Percentiles rank a stretch among this genome's conserved stretches.
Evolutionary conservation across 192 early-diverging fungal genomes (phyloP).

Genomic region (Diversispora epigaea): DNA sequence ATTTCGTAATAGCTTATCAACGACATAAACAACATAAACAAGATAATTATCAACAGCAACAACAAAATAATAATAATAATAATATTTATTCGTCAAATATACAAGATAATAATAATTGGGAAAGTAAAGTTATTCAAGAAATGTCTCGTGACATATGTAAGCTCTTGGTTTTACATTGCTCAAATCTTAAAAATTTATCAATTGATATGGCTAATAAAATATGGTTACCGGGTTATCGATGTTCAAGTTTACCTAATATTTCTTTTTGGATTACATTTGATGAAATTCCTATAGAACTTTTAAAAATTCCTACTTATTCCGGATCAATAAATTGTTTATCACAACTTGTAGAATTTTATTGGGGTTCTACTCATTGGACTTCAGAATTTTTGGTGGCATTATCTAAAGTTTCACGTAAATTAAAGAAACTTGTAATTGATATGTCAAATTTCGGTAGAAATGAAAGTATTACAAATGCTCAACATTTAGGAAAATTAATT

Average conservation of each 20-base stretch:
- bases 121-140: not conserved
- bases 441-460: slow-evolving; percentile 17
- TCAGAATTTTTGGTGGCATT: not conserved
- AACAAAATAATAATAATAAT: too few relatives aligned
- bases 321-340: slow-evolving; percentile 1
- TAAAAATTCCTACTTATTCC: not conserved
- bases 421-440: slow-evolving; percentile 5
- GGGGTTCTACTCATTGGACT: slow-evolving; percentile 11
- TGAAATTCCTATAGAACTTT: not conserved
- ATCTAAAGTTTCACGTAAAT: not conserved
- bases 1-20: not conserved
- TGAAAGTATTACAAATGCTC: not conserved
- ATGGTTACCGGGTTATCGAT: slow-evolving; percentile 3
- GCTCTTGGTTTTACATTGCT: slow-evolving; percentile 8
- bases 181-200: slow-evolving; percentile 1
- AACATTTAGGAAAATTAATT: not conserved
- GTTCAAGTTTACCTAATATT: slow-evolving; percentile 7
- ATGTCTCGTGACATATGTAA: not conserved
- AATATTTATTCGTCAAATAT: not conserved
- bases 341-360: slow-evolving; percentile 6
- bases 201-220: slow-evolving; percentile 6
- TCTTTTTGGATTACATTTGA: slow-evolving; percentile 8
- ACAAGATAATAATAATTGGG: not conserved
- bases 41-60: too few relatives aligned
- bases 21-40: too few relatives aligned